Percentiles rank a stretch among this genome's conserved stretches.
These are phyloP conservation scores for Trametes maxima DNA, from an alignment of 768 basidiomycete genomes.

Conservation along the genomic window DNA sequence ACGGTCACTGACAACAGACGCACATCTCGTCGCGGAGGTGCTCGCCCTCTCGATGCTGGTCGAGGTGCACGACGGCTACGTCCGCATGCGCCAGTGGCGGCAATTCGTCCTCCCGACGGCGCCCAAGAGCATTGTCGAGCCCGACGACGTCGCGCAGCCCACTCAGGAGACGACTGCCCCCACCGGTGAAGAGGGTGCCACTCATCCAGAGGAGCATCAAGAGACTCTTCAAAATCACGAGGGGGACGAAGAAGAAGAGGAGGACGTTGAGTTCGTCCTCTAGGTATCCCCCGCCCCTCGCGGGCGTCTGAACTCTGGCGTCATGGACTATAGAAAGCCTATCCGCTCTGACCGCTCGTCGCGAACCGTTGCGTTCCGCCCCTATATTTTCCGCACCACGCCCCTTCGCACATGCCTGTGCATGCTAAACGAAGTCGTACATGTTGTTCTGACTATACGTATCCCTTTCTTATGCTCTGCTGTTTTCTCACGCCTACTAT, in stretches of 20 bases:
- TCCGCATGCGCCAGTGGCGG: conserved; percentile 71
- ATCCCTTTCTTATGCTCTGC: conserved; percentile 16
- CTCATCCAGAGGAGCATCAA: conserved; percentile 31
- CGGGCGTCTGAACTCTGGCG: conserved; percentile 15
- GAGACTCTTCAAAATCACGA: conserved; percentile 34
- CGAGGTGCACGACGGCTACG: conserved; percentile 69
- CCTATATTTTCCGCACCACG: background rate
- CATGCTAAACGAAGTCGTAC: background rate
- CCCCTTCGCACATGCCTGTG: conserved; percentile 1
- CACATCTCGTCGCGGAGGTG: conserved; percentile 67
- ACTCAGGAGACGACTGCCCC: background rate
- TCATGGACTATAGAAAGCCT: background rate
- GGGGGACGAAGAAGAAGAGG: conserved; percentile 68
- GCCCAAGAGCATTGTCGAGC: conserved; percentile 45
- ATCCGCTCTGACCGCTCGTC: background rate
- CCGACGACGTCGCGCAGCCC: background rate
- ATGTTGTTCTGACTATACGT: conserved; percentile 12
- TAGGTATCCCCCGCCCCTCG: conserved; percentile 32
- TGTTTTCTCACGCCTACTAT: conserved; percentile 13
- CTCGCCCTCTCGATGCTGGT: conserved; percentile 65
- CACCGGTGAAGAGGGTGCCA: background rate
- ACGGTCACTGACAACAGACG: conserved; percentile 59
- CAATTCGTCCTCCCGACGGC: conserved; percentile 67
- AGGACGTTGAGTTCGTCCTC: conserved; percentile 76
- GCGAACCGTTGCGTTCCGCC: background rate